Base-by-base conservation (phyloP, 2,329 filamentous ascomycete species). In the Aspergillus puulaauensis region DNA sequence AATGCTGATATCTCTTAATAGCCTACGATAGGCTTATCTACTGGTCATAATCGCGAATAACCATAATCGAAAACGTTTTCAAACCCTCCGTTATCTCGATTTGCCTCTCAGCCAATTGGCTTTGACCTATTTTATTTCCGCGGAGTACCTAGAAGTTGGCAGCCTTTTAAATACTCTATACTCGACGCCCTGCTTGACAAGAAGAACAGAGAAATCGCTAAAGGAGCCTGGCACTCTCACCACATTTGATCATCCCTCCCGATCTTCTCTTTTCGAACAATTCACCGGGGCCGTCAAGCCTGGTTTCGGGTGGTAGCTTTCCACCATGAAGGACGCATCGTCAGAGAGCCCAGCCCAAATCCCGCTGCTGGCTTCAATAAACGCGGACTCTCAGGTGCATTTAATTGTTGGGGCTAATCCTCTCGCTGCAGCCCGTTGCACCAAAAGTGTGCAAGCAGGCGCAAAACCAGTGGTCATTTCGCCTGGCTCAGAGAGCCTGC, bases 341-440 rank as follows among this genome's bases (percentile, higher is more conserved):
- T 65, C 62, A 45, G 63, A 61, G 51, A 61, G 61, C 23, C 61
- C 58, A 41, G 56, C 54, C 23, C 57, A 64, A 23, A 61, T 64
- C 37, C 73, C 73, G 11, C 65, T 80, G 24, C 67, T 80, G 64
- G 70, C 73, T 24, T 75, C 78, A 21, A 65, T 76, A 58, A 70
- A 77, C 61, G 73, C 70, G 17, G 68, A 72, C 39, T 72, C 69
- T 2, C 77, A 80, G 53, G 64, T 93, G 41, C 95, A 99, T 73
- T 82, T 99, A 57, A 85, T 99, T 68, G 76, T 98, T 62, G 95
- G 95, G 58, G 87, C 89, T 35, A 95, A 93, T 68, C 87, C 93
- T 14, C 83, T 99, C 41, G 93, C 95, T n/a, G 89, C 89, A 52
- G 85, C 91, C 33, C 86, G 95, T 66, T 96, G 90, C 77, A 79